Evolutionary conservation across 306 rosid genomes (phyloP), one percentile per base, ranked within the genome.

Genomic region (Malus sylvestris): DNA sequence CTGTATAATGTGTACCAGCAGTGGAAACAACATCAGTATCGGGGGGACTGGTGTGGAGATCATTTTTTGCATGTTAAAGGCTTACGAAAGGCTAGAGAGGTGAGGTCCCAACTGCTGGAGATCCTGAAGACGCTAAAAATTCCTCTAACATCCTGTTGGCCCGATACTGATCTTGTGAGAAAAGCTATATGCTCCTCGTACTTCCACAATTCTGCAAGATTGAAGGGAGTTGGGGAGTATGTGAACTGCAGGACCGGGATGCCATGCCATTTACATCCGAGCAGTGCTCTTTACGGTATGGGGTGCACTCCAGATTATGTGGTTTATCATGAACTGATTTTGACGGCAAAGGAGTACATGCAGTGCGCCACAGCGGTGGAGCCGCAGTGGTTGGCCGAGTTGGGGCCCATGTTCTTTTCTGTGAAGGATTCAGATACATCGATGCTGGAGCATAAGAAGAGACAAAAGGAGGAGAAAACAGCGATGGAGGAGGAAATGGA

Each of bases 401-500:
- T 95, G 72, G 98, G 98, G 35, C 98, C 98, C 3, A 92, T 95
- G 98, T 95, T 95, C 80, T 95, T 95, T 74, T 95, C 98, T 29
- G 98, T 92, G 2, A 95, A 95, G 86, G 97, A 95, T 16, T 95
- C 98, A 4, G 98, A 95, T 85, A 95, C 97, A 7, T 95, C 98
- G 3, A 75, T 95, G 42, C 78, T 90, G 71, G 97, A 95, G 86
- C 98, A 92, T 80, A 95, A 90, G 85, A 90, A 90, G 91, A 89
- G 76, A 72, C 98, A 95, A 30, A 92, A 95, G 80, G 91, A 92
- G 82, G 95, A 89, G 77, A 95, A 95, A 75, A 89, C 97, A 2
- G 96, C 93, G 18, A 92, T 95, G 98, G 98, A 95, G 78, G 91
- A 95, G 85, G 98, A 95, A 81, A 95, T 95, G 98, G 98, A 95